Percentiles rank a stretch among this genome's conserved stretches.
Evolutionary conservation across 768 basidiomycete species (phyloP).

Genomic region (Pulveroboletus sp.): DNA sequence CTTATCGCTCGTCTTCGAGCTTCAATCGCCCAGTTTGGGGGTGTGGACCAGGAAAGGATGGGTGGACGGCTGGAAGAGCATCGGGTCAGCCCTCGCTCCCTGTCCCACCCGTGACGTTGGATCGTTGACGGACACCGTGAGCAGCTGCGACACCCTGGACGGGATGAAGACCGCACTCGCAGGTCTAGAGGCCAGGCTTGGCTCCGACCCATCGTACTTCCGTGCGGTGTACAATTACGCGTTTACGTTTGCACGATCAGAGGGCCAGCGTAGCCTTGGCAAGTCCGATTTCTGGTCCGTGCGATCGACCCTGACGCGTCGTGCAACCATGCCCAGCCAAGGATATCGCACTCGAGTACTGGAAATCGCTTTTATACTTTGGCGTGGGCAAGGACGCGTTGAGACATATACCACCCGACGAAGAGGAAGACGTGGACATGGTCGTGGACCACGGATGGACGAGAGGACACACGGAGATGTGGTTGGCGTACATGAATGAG

Average conservation of each 20-base stretch:
- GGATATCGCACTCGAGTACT: slow-evolving; percentile 73
- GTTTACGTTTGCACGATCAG: slow-evolving; percentile 71
- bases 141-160: slow-evolving; percentile 61
- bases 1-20: slow-evolving; percentile 75
- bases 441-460: slow-evolving; percentile 52
- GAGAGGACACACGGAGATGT: slow-evolving; percentile 58
- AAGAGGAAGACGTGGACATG: slow-evolving; percentile 46
- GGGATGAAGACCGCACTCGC: slow-evolving; percentile 55
- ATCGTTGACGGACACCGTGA: neutral
- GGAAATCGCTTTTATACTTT: slow-evolving; percentile 70
- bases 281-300: slow-evolving; percentile 21
- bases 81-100: slow-evolving; percentile 47
- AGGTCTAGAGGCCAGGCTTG: slow-evolving; percentile 54
- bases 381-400: slow-evolving; percentile 67
- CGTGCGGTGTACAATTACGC: slow-evolving; percentile 73
- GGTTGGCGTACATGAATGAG: slow-evolving; percentile 70
- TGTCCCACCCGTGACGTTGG: slow-evolving; percentile 1
- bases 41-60: slow-evolving; percentile 68
- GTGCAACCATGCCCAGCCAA: slow-evolving; percentile 36
- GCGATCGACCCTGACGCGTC: neutral
- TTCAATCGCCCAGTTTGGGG: slow-evolving; percentile 70
- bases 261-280: slow-evolving; percentile 81
- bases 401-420: slow-evolving; percentile 36
- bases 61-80: slow-evolving; percentile 74
- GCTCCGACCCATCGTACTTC: slow-evolving; percentile 66